These are phyloP conservation scores for Fusarium sp. DNA, from an alignment of 2,329 filamentous ascomycete genomes.

Conservation along the genomic window DNA sequence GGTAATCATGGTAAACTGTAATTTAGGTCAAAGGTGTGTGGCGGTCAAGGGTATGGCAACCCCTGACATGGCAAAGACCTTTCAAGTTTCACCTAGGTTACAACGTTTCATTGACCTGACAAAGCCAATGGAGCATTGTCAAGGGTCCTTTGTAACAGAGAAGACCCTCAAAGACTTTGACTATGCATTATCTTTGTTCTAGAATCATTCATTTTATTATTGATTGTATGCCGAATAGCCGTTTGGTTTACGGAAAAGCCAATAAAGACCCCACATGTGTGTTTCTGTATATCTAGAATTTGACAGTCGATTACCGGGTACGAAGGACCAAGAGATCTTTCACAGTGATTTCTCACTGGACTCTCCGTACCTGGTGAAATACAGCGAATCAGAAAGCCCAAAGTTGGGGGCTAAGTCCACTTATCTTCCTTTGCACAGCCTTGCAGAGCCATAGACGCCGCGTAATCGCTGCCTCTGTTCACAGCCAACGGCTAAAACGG, in stretches of 20 bases:
- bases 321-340: no score
- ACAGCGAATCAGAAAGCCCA: not conserved
- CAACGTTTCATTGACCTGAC: constrained; percentile 14
- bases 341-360: not conserved
- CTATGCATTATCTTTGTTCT: not conserved
- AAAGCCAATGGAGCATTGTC: not conserved
- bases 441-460: constrained; percentile 33
- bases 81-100: constrained; percentile 17
- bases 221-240: not conserved
- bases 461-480: constrained; percentile 6
- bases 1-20: no score
- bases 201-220: not conserved
- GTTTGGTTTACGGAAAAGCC: constrained; percentile 25
- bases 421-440: constrained; percentile 43
- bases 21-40: not conserved
- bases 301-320: no score
- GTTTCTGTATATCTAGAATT: no score
- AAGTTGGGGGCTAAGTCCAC: constrained; percentile 1
- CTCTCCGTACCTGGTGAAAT: not conserved
- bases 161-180: not conserved
- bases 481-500: not conserved
- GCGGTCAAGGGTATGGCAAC: not conserved
- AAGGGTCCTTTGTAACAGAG: not conserved
- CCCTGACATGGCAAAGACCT: constrained; percentile 4
- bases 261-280: constrained; percentile 8